Conservation (phyloP, 441 rosid species). For the Melastoma candidum region DNA sequence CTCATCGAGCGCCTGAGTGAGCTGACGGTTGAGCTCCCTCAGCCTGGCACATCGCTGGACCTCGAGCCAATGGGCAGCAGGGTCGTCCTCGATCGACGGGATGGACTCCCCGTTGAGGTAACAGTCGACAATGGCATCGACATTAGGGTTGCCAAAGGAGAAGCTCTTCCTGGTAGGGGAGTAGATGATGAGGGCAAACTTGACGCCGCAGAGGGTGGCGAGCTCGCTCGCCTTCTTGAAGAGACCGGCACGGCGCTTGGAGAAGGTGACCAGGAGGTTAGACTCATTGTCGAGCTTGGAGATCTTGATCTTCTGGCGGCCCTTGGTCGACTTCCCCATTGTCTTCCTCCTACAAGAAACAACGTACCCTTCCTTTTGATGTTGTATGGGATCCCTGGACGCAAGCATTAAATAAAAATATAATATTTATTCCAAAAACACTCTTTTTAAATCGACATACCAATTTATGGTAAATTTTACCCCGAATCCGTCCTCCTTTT, state of each 20-base stretch:
- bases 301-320: slow-evolving; percentile 23
- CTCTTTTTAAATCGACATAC: no score
- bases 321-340: slow-evolving; percentile 14
- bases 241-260: slow-evolving; percentile 26
- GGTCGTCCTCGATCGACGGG: slow-evolving; percentile 14
- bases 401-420: no score
- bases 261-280: slow-evolving; percentile 21
- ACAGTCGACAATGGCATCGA: slow-evolving; percentile 2
- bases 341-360: no score
- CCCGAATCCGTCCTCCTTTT: no score
- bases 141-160: slow-evolving; percentile 27
- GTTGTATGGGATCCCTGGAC: no score
- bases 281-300: slow-evolving; percentile 14
- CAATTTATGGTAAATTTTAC: no score
- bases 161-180: slow-evolving; percentile 31
- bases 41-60: slow-evolving; percentile 25
- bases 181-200: slow-evolving; percentile 27
- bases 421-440: no score
- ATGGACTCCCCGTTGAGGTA: not conserved
- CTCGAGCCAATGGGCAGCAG: slow-evolving; percentile 29
- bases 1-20: slow-evolving; percentile 10
- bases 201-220: slow-evolving; percentile 27
- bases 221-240: slow-evolving; percentile 42
- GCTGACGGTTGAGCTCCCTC: slow-evolving; percentile 23
- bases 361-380: no score